Conservation (phyloP, 768 basidiomycete genomes). For the Tephrocybe sp. region DNA sequence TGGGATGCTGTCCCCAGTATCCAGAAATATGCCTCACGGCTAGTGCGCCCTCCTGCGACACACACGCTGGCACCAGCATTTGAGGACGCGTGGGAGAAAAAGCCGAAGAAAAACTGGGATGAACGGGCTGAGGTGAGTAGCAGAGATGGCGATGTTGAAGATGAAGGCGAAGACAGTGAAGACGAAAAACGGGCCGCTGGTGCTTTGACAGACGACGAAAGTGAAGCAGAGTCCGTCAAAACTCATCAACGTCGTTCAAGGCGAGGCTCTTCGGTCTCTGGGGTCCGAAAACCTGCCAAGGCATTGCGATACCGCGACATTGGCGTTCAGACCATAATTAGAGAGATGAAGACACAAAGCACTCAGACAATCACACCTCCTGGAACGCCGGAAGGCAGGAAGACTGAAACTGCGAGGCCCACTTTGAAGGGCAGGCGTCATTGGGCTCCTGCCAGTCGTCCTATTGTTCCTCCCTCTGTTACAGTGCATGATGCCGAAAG, state of each 20-base stretch:
- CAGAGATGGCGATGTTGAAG: conserved; percentile 81
- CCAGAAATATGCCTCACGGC: conserved; percentile 66
- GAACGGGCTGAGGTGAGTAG: conserved; percentile 67
- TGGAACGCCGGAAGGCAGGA: conserved; percentile 14
- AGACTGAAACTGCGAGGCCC: conserved; percentile 11
- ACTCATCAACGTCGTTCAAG: conserved; percentile 32
- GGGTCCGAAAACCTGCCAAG: conserved; percentile 34
- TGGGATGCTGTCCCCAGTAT: conserved; percentile 87
- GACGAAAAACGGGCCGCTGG: conserved; percentile 32
- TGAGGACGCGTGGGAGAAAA: conserved; percentile 41
- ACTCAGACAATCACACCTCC: conserved; percentile 54
- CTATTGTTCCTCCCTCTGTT: conserved; percentile 21
- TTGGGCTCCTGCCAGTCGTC: conserved; percentile 28
- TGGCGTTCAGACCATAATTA: conserved; percentile 70
- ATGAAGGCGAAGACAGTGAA: conserved; percentile 57
- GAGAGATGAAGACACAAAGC: conserved; percentile 52
- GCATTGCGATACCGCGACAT: conserved; percentile 59
- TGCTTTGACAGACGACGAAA: conserved; percentile 34
- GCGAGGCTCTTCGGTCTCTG: conserved; percentile 35
- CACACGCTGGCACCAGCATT: conserved; percentile 48
- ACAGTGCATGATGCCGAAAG: conserved; percentile 20
- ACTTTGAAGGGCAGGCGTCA: conserved; percentile 23
- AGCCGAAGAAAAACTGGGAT: conserved; percentile 44
- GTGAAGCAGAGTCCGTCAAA: conserved; percentile 32
- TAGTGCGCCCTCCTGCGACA: conserved; percentile 50